Evolutionary conservation across 805 yeast genomes (phyloP), one percentile per base, ranked within the genome.

Genomic region (Wickerhamomyces tratensis): DNA sequence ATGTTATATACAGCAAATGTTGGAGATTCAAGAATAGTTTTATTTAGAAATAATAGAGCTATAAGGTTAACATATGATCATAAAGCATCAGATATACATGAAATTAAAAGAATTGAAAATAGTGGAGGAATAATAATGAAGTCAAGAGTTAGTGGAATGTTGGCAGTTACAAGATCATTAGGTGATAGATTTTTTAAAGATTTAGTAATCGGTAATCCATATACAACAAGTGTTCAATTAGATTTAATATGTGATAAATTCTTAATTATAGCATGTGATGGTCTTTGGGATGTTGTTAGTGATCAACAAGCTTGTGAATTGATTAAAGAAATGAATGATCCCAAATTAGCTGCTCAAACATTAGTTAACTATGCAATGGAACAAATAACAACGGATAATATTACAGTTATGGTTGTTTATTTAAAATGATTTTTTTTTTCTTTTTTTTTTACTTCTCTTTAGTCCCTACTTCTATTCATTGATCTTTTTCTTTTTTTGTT

Each of bases 161-260:
- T 93, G 40, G 98, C 98, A 0, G 96, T 91, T 10, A 87, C 96
- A 3, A 69, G 98, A 47, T 83, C 98, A 2, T 68, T 91, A 37
- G 98, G 98, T 15, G 98, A 91, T 59, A 72, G 81, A n/a, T 89
- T 86, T 60, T 82, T 91, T 77, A 94, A 91, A 59, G 84, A 81
- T 41, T 67, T 86, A 44, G 96, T 91, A 15, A 77, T 87, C 31
- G 96, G 96, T 0, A 77, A 79, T 42, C 98, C 98, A 1, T 91
- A 82, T 57, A 91, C 98, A 0, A 86, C 98, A 0, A 77, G 87
- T 38, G 87, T 95, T 1, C 87, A 80, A 53, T 68, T 93, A 30
- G 71, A 71, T 25, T 42, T 49, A 10, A 62, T 61, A 1, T 68
- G 65, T 10, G 96, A 89, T 59, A 83, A 83, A 51, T 86, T 86